Evolutionary conservation across 2,329 filamentous ascomycete genomes (phyloP).

Genomic region (Neoascochyta sp.): DNA sequence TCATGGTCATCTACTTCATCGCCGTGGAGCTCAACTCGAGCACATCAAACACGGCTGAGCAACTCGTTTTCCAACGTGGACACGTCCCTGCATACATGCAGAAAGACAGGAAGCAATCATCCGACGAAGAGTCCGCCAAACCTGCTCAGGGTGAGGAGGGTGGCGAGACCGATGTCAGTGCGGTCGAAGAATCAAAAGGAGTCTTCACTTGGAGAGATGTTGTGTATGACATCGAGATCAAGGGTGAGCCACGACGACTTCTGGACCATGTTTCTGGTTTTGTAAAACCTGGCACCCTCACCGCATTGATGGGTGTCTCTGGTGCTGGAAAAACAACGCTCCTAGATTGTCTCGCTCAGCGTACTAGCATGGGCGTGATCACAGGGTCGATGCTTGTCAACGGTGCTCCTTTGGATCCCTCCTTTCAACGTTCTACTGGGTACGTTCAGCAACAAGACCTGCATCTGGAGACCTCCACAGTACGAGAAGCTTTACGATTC

Average conservation of each 20-base stretch:
- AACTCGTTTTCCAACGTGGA: slow-evolving; percentile 60
- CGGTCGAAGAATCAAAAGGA: slow-evolving; percentile 40
- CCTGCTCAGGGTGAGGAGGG: slow-evolving; percentile 27
- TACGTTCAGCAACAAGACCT: slow-evolving; percentile 43
- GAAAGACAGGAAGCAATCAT: slow-evolving; percentile 21
- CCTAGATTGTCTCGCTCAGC: slow-evolving; percentile 35
- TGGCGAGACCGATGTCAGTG: slow-evolving; percentile 38
- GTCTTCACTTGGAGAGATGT: slow-evolving; percentile 40
- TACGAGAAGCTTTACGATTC: slow-evolving; percentile 37
- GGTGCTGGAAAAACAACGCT: slow-evolving; percentile 41
- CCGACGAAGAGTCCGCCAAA: slow-evolving; percentile 36
- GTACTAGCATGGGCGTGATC: slow-evolving; percentile 38
- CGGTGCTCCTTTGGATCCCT: slow-evolving; percentile 32
- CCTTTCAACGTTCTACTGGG: slow-evolving; percentile 39
- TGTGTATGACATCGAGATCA: slow-evolving; percentile 35
- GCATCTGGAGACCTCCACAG: slow-evolving; percentile 38
- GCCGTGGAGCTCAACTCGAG: slow-evolving; percentile 64
- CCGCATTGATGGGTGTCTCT: slow-evolving; percentile 37
- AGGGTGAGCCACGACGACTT: slow-evolving; percentile 48
- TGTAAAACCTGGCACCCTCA: slow-evolving; percentile 54
- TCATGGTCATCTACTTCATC: slow-evolving; percentile 61
- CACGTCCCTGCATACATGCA: slow-evolving; percentile 42
- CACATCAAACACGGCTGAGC: slow-evolving; percentile 61
- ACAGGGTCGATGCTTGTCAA: slow-evolving; percentile 41
- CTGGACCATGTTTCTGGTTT: slow-evolving; percentile 54